A percentile compares a stretch with the other conserved stretches of the same genome.
These are phyloP conservation scores for Cryomyces antarcticus DNA, from an alignment of 495 filamentous ascomycete species.

Conservation along the genomic window DNA sequence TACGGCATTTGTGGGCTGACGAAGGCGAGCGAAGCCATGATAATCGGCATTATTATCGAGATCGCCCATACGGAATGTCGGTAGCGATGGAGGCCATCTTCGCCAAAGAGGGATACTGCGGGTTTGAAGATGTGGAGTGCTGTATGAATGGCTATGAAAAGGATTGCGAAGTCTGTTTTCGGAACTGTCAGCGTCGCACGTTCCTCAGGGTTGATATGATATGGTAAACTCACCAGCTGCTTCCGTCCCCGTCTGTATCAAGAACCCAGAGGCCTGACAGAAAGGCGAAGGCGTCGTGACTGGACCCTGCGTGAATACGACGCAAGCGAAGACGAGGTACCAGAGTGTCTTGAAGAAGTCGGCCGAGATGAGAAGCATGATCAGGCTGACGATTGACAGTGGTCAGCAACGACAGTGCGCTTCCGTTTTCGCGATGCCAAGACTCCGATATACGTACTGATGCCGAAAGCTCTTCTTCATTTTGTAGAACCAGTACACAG, in stretches of 20 bases:
- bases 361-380: slow-evolving; percentile 48
- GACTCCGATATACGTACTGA: slow-evolving; percentile 28
- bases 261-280: slow-evolving; percentile 49
- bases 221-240: slow-evolving; percentile 25
- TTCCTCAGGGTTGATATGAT: not conserved
- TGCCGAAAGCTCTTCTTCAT: slow-evolving; percentile 59
- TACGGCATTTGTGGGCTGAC: slow-evolving; percentile 32
- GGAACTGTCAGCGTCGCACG: slow-evolving; percentile 1
- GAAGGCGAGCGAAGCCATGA: slow-evolving; percentile 43
- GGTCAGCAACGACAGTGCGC: slow-evolving; percentile 8
- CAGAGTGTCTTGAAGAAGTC: slow-evolving; percentile 47
- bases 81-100: slow-evolving; percentile 47
- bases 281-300: slow-evolving; percentile 30
- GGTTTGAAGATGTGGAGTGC: slow-evolving; percentile 46
- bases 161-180: slow-evolving; percentile 37
- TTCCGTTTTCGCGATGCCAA: not conserved
- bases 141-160: slow-evolving; percentile 52
- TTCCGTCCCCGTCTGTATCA: slow-evolving; percentile 41
- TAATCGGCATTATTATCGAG: slow-evolving; percentile 34
- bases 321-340: slow-evolving; percentile 40
- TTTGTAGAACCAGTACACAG: slow-evolving; percentile 51
- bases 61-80: slow-evolving; percentile 31
- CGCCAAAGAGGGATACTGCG: slow-evolving; percentile 16
- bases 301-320: slow-evolving; percentile 24
- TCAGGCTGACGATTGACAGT: slow-evolving; percentile 29